Conservation (phyloP, 257 asterid genomes). For the Solanum gracilifrons region DNA sequence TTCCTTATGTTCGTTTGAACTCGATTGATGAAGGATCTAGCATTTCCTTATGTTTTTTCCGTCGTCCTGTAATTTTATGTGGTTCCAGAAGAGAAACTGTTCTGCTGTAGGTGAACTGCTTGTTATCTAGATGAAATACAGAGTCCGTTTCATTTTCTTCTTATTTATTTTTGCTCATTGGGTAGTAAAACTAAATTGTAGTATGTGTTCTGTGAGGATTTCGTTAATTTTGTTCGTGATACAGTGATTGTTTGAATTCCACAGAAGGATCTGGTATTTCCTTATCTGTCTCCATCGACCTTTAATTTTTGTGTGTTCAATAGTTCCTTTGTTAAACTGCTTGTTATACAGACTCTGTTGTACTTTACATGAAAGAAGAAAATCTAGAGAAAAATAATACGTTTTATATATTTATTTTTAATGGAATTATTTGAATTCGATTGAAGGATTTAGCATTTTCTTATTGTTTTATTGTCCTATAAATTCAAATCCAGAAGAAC, state of each 20-base stretch:
- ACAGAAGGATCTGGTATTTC: neutral
- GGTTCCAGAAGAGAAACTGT: neutral
- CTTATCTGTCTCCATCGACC: neutral
- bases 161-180: too few species aligned
- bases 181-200: neutral
- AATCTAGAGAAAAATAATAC: neutral
- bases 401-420: neutral
- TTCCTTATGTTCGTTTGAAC: too few species aligned
- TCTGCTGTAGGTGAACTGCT: neutral
- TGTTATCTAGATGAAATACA: neutral
- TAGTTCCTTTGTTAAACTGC: neutral
- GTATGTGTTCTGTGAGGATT: neutral
- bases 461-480: too few species aligned
- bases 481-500: neutral
- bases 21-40: too few species aligned
- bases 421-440: neutral
- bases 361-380: neutral
- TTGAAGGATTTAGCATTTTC: neutral
- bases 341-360: neutral
- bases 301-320: neutral
- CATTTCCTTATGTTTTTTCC: too few species aligned
- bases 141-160: neutral
- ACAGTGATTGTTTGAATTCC: neutral
- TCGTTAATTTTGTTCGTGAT: neutral
- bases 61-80: too few species aligned